Evolutionary conservation across 345 rosid species (phyloP).

Genomic region (Aquilaria malaccensis): DNA sequence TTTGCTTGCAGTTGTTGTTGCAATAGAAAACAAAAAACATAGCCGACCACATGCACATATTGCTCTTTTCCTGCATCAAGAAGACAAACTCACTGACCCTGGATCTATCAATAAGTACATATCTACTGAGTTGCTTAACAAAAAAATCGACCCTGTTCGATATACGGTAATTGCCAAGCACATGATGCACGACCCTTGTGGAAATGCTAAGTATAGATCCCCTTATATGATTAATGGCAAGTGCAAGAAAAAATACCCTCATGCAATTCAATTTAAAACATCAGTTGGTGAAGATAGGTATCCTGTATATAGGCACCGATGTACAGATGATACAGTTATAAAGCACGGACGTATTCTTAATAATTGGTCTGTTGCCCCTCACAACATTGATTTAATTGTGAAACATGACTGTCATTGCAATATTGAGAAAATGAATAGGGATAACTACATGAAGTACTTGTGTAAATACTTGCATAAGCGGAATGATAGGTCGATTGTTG

Average conservation of each 20-base stretch:
- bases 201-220: background rate
- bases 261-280: background rate
- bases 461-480: no score
- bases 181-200: slow-evolving; percentile 6
- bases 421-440: no score
- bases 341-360: background rate
- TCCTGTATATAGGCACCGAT: background rate
- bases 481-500: background rate
- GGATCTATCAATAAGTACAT: background rate
- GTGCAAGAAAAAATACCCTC: background rate
- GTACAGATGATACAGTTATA: background rate
- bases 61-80: background rate
- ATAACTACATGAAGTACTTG: no score
- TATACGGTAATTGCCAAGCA: background rate
- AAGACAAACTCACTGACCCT: background rate
- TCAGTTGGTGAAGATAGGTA: background rate
- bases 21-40: background rate
- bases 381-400: no score
- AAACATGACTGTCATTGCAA: no score
- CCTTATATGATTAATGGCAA: background rate
- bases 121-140: background rate
- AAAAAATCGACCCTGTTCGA: no score
- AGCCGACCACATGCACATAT: background rate
- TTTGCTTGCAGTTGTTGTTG: background rate
- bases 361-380: no score